Evolutionary conservation across 495 filamentous ascomycete species (phyloP), one percentile per base, ranked within the genome.

Genomic region (Neurospora cerealis): DNA sequence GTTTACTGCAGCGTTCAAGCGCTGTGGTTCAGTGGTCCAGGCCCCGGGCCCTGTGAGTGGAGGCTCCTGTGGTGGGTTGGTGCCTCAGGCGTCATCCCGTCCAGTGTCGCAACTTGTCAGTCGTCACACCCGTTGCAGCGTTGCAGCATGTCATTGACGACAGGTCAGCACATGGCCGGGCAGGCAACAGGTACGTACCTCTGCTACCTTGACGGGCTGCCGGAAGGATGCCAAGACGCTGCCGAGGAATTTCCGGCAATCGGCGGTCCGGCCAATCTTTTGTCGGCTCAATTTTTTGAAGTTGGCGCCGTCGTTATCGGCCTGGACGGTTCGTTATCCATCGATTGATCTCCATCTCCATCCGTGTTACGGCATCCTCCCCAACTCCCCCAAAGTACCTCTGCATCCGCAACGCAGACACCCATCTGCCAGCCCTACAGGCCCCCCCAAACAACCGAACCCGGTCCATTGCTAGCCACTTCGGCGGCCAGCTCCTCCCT

Each of bases 211-310:
- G 15, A 62, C 28, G 13, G 54, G 15, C 28, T 62, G 54, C 54
- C 54, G 54, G 69, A 73, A 40, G n/a, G 7, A 62, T 72, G 17
- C 11, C 46, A 70, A 46, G 39, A 41, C 46, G 17, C 13, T 40
- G 10, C 77, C 73, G 69, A 72, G 72, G 48, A 74, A 71, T 60
- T 62, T 71, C 79, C 79, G 79, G 78, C 71, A 77, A 78, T 79
- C 76, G 78, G 75, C 74, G 73, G 77, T 69, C 70, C 44, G 70
- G 71, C 42, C 69, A 69, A 71, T 73, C 41, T 69, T 54, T 72
- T 15, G 70, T 66, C 72, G 70, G 73, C 54, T 73, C 70, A 76
- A 69, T 80, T 78, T 80, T 79, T 79, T 72, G 77, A 72, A 48
- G 66, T 28, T 72, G 54, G 54, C 28, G 54, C 54, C 54, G 28